Evolutionary conservation across 1,139 yeast species (phyloP), one percentile per base, ranked within the genome.

Genomic region (Kurtzmaniella quercitrusa): DNA sequence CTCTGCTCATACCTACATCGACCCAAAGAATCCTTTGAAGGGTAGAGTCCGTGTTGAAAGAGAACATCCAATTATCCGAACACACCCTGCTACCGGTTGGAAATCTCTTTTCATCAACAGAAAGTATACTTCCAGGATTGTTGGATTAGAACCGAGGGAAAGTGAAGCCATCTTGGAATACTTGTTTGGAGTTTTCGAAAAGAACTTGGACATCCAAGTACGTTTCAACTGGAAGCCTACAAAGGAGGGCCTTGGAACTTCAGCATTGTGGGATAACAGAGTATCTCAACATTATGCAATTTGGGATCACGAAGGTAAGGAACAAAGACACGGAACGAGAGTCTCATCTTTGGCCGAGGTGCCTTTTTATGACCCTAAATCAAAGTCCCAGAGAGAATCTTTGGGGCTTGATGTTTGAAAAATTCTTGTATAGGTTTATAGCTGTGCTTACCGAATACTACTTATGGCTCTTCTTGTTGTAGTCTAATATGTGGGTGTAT

Each of bases 301-400:
- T 20, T 42, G 56, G 72, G 82, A 78, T 56, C 74, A 77, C 51
- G 78, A 74, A 51, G 76, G 76, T 22, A 47, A 56, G 43, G 74
- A 69, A 42, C 65, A 75, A 26, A 68, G 84, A 57, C 83, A 76
- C 49, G 84, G 83, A 22, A 76, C 79, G 23, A 67, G 85, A 56
- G 83, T 78, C 17, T 77, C 81, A 5, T 66, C 82, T 0, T 67
- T 79, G 50, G 84, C 80, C 33, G 84, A 78, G 47, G 58, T 61
- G 36, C 83, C 83, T 26, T 71, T 46, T 59, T 78, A 73, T 54
- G 81, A 78, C 51, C 68, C 72, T 17, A 54, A 61, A 19, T 74
- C 82, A 20, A 71, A 73, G 54, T 69, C 81, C 30, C 82, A 78
- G 55, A 70, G 83, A 56, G 77, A 77, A 52, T 71, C 81, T 5